phyloP scores from a whole-genome alignment of 2,329 filamentous ascomycete genomes.

The Fusarium staphyleae region DNA sequence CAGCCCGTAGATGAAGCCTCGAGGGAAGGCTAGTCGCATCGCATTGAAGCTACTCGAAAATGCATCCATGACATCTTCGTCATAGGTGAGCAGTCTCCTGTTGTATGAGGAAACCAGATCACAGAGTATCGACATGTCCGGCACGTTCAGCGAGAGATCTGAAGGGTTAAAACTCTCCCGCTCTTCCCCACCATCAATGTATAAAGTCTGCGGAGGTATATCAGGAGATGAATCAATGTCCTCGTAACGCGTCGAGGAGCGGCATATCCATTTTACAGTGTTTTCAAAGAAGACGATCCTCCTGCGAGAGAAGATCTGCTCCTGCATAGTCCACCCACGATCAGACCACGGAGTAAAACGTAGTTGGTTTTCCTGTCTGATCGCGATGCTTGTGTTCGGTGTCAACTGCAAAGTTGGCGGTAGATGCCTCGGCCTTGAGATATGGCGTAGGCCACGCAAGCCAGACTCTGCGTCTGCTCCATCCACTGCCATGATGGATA shows the following conservation, averaged over 20 bases:
- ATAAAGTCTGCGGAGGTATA: background rate
- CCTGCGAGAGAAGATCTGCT: conserved; percentile 12
- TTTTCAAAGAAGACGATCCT: conserved; percentile 11
- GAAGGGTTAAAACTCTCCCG: background rate
- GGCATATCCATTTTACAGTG: conserved; percentile 7
- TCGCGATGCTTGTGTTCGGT: background rate
- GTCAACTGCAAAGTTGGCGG: background rate
- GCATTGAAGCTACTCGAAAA: conserved; percentile 6
- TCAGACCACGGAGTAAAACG: background rate
- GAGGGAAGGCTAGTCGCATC: conserved; percentile 6
- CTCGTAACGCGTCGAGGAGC: conserved; percentile 4
- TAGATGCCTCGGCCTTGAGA: conserved; percentile 1
- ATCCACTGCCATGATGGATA: conserved; percentile 3
- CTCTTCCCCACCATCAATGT: background rate
- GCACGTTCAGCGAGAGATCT: conserved; percentile 1
- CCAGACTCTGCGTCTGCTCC: conserved; percentile 1
- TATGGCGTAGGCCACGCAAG: background rate
- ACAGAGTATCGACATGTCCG: conserved; percentile 5
- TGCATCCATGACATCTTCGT: conserved; percentile 3
- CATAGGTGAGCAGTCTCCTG: background rate
- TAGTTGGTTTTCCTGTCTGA: background rate
- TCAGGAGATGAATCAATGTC: conserved; percentile 3
- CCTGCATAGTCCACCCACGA: conserved; percentile 20
- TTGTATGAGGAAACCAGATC: conserved; percentile 2
- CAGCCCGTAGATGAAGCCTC: conserved; percentile 5